Conservation (phyloP, 805 yeast species). For the Lachancea nothofagi region DNA sequence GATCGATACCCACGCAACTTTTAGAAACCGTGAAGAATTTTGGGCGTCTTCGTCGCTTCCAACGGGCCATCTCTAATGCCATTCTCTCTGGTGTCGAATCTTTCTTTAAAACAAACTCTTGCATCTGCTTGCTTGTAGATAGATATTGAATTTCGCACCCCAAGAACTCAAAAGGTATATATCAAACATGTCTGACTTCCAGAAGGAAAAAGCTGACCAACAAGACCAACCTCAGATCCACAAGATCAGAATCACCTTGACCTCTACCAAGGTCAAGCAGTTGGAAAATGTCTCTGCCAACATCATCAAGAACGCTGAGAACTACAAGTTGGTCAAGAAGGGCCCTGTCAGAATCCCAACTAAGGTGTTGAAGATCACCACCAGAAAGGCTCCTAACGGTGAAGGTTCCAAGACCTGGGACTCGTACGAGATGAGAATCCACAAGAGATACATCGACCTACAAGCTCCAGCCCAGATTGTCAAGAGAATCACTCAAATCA, state of each 20-base stretch:
- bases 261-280: constrained; percentile 98
- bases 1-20: too few species aligned
- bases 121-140: too few species aligned
- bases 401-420: constrained; percentile 99
- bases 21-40: too few species aligned
- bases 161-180: constrained; percentile 39
- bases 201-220: constrained; percentile 81
- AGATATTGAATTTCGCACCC: background rate
- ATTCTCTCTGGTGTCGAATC: too few species aligned
- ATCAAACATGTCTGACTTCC: constrained; percentile 65
- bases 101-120: too few species aligned
- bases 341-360: constrained; percentile 99
- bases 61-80: too few species aligned
- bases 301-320: constrained; percentile 83
- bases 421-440: constrained; percentile 99
- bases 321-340: constrained; percentile 80
- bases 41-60: too few species aligned
- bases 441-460: constrained; percentile 98
- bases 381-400: constrained; percentile 99
- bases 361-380: constrained; percentile 93
- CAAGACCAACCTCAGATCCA: constrained; percentile 77
- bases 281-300: constrained; percentile 92
- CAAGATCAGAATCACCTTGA: constrained; percentile 98
- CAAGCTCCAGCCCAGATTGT: constrained; percentile 92
- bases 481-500: constrained; percentile 94